Conservation (phyloP, 345 rosid species). For the Kandelia obovata region DNA sequence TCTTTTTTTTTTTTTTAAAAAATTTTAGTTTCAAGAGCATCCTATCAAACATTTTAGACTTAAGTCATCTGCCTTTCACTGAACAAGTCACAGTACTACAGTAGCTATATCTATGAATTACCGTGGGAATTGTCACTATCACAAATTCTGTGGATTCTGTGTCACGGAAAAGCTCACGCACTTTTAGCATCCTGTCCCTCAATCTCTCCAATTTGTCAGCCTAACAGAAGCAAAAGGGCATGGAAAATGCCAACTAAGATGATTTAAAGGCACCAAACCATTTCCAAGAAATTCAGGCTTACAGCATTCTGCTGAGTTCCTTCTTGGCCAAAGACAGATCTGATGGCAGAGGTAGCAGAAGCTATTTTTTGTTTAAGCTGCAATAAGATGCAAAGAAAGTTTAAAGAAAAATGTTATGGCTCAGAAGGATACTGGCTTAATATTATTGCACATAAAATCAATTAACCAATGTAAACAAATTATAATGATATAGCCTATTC, state of each 20-base stretch:
- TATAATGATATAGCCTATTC: no score
- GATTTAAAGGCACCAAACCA: conserved; percentile 10
- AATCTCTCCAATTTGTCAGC: conserved; percentile 77
- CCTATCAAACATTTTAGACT: no score
- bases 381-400: conserved; percentile 12
- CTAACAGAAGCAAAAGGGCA: conserved; percentile 32
- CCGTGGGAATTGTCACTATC: conserved; percentile 94
- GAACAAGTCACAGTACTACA: neutral
- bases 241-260: neutral
- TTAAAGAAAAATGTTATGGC: neutral
- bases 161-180: conserved; percentile 90
- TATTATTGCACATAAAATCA: neutral
- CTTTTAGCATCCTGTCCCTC: conserved; percentile 97
- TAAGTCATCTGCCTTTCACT: neutral
- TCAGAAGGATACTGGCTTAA: neutral
- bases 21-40: neutral
- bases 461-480: no score
- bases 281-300: conserved; percentile 32
- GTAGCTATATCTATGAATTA: conserved; percentile 20
- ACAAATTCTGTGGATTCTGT: conserved; percentile 88
- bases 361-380: conserved; percentile 93
- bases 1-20: no score
- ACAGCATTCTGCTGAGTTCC: conserved; percentile 58
- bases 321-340: conserved; percentile 88
- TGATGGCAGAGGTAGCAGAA: conserved; percentile 93